Conservation (phyloP, 805 yeast genomes). For the Yamadazyma tumulicola region DNA sequence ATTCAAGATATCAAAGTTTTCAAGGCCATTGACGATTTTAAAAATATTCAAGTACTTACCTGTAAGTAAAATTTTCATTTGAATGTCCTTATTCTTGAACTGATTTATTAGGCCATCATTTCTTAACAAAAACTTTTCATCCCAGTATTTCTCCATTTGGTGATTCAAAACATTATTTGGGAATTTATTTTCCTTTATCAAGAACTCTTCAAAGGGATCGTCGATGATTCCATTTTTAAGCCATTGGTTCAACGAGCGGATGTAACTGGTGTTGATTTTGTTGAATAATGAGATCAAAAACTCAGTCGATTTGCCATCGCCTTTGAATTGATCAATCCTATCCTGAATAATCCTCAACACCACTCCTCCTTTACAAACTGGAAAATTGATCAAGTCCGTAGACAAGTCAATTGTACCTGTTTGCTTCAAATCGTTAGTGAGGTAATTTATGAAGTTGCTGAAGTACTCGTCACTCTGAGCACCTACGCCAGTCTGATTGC, state of each 20-base stretch:
- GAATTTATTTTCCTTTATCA: constrained; percentile 49
- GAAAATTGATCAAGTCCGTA: constrained; percentile 47
- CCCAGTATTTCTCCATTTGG: constrained; percentile 65
- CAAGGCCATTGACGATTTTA: constrained; percentile 53
- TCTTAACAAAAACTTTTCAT: constrained; percentile 67
- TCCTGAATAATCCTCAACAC: constrained; percentile 60
- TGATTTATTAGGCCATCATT: constrained; percentile 73
- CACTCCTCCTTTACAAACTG: constrained; percentile 74
- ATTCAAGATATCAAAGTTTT: constrained; percentile 26
- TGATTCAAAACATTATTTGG: constrained; percentile 26
- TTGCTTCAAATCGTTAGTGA: constrained; percentile 38
- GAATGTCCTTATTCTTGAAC: constrained; percentile 49
- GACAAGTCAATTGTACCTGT: constrained; percentile 48
- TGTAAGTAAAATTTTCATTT: constrained; percentile 66
- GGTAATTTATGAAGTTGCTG: constrained; percentile 30
- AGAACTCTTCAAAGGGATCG: constrained; percentile 81
- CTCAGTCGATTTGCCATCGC: constrained; percentile 55
- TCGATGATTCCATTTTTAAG: constrained; percentile 64
- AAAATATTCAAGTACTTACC: constrained; percentile 83
- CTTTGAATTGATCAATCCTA: constrained; percentile 54
- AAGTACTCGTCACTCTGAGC: constrained; percentile 18
- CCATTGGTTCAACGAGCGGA: constrained; percentile 76
- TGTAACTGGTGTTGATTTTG: constrained; percentile 59
- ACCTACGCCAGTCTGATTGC: background rate
- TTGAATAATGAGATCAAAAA: constrained; percentile 54